Evolutionary conservation across 345 rosid genomes (phyloP), one percentile per base, ranked within the genome.

Genomic region (Salix udensis): DNA sequence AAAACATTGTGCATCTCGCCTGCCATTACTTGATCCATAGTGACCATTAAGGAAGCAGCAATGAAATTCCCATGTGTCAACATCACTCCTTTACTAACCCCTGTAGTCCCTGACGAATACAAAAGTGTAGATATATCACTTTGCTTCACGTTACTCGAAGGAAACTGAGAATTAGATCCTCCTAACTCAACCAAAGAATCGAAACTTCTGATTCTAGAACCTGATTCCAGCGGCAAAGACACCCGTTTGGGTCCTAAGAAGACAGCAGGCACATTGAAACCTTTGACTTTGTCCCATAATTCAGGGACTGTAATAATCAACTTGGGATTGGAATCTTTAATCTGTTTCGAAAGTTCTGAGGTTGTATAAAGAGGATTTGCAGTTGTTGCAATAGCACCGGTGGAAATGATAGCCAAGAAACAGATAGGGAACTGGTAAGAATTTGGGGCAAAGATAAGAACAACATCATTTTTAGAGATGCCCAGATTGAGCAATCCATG

Each of bases 311-410:
- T 55, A 23, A 55, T 7, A 55, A 55, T 23, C 61, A 55, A n/a
- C 61, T n/a, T 55, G 61, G 61, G 61, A 8, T 80, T 85, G 0
- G 93, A 88, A 71, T 93, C 93, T 30, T 86, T 71, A 21, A 89
- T 60, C 69, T 93, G 97, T 72, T 93, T 91, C 1, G 87, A 85
- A 65, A 91, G 73, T 50, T 93, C 97, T 4, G 23, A 65, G 1
- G 78, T 81, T 2, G 92, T 88, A 80, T 90, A 93, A 40, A 83
- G 66, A 72, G 93, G 96, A 74, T 93, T 89, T 16, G 76, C 90
- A 39, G 97, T 91, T 50, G 96, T 90, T 50, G 91, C 84, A 52
- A 91, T 76, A 10, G 85, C 94, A 10, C 97, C 97, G 21, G 88
- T 72, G 21, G 94, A 87, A 1, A 86, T 64, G 16, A 87, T 77